phyloP scores from a whole-genome alignment of 345 rosid species.

The Syzygium grande region DNA sequence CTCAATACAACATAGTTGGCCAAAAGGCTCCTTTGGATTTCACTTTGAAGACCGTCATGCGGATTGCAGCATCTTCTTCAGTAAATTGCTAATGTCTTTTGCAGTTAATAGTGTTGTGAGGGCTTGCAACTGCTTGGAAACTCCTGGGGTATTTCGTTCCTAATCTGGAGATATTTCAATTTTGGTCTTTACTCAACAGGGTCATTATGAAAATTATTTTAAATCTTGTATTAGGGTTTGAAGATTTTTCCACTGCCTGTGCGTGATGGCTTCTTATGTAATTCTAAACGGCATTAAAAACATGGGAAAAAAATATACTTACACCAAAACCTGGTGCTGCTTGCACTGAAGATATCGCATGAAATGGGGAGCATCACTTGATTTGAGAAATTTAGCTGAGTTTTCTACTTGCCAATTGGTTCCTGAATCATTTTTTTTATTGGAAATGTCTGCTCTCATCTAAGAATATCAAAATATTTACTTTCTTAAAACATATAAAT shows the following conservation, averaged over 20 bases:
- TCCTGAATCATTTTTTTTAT: background rate
- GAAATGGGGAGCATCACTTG: background rate
- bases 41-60: conserved; percentile 71
- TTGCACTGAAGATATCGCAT: background rate
- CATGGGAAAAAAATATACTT: background rate
- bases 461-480: background rate
- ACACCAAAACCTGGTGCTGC: background rate
- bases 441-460: background rate
- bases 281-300: background rate
- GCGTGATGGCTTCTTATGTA: background rate
- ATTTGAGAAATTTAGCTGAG: background rate
- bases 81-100: conserved; percentile 23
- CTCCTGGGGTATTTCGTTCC: background rate
- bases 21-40: conserved; percentile 72
- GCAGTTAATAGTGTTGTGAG: background rate
- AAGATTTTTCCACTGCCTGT: background rate
- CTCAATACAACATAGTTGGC: conserved; percentile 49
- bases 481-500: background rate
- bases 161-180: background rate
- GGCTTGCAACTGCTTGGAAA: background rate
- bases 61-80: conserved; percentile 52
- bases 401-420: background rate
- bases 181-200: background rate
- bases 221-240: background rate
- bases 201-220: background rate